Evolutionary conservation across 2,329 filamentous ascomycete species (phyloP).

Genomic region (Talaromyces sp.): DNA sequence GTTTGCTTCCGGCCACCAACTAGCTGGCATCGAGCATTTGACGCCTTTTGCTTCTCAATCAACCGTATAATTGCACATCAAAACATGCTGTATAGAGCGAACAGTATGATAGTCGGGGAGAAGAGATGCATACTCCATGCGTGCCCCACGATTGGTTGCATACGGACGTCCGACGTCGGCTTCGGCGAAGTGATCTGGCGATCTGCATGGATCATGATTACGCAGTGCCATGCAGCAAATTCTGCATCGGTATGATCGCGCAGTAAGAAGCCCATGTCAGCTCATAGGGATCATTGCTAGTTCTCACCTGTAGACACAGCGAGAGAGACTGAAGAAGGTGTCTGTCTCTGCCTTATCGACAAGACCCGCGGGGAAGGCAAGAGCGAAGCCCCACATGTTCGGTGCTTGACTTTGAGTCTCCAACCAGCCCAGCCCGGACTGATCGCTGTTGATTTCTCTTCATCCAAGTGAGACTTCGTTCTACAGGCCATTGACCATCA

Average conservation of each 20-base stretch:
- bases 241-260: background rate
- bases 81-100: background rate
- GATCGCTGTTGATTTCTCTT: background rate
- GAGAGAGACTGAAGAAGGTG: background rate
- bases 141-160: background rate
- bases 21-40: background rate
- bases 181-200: background rate
- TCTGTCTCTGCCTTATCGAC: background rate
- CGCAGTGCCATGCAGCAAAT: background rate
- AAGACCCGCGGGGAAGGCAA: background rate
- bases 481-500: conserved; percentile 26
- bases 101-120: background rate
- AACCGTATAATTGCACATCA: background rate
- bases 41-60: background rate
- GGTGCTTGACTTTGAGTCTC: background rate
- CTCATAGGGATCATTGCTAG: background rate
- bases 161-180: background rate
- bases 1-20: background rate
- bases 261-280: background rate
- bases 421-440: background rate
- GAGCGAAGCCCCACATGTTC: background rate
- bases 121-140: background rate
- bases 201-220: background rate
- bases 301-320: background rate
- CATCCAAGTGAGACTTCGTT: background rate